Evolutionary conservation across 2,329 filamentous ascomycete species (phyloP).

Genomic region (Coniochaeta pulveracea): DNA sequence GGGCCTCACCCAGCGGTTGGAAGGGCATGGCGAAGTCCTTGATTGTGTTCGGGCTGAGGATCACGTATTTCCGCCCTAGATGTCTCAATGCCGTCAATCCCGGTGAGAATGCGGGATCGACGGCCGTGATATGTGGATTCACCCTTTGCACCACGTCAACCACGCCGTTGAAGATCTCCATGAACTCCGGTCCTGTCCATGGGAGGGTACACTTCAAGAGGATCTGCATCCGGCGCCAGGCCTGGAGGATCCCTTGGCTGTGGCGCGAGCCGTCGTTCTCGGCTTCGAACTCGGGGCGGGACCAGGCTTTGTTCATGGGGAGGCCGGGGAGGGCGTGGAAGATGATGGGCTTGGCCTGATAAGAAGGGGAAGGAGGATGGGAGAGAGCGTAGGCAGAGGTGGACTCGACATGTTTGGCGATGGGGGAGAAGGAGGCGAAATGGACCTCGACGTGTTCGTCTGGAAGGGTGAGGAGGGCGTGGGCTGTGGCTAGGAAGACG

Average conservation of each 20-base stretch:
- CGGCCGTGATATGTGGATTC: constrained; percentile 19
- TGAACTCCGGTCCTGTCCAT: constrained; percentile 19
- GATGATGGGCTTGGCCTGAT: constrained; percentile 11
- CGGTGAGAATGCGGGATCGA: constrained; percentile 22
- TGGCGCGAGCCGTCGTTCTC: constrained; percentile 5
- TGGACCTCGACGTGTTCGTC: constrained; percentile 21
- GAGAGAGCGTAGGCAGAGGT: constrained; percentile 10
- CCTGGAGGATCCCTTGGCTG: constrained; percentile 3
- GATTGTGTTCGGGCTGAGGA: constrained; percentile 17
- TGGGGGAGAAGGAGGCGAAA: constrained; percentile 19
- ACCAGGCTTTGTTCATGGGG: constrained; percentile 10
- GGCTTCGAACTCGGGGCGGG: constrained; percentile 7
- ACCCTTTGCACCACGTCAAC: constrained; percentile 17
- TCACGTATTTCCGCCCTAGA: constrained; percentile 14
- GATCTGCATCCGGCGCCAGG: constrained; percentile 10
- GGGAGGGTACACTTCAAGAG: constrained; percentile 13
- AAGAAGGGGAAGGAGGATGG: constrained; percentile 6
- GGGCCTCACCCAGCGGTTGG: constrained; percentile 24
- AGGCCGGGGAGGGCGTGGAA: constrained; percentile 15
- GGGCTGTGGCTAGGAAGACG: constrained; percentile 22
- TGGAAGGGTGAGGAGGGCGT: constrained; percentile 19
- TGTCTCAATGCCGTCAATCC: constrained; percentile 26
- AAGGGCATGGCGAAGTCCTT: constrained; percentile 23
- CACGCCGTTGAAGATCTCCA: constrained; percentile 15
- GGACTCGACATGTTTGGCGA: constrained; percentile 9